Evolutionary conservation across 208 protist species (phyloP), one percentile per base, ranked within the genome.

Genomic region (Wallacemonas sp.): DNA sequence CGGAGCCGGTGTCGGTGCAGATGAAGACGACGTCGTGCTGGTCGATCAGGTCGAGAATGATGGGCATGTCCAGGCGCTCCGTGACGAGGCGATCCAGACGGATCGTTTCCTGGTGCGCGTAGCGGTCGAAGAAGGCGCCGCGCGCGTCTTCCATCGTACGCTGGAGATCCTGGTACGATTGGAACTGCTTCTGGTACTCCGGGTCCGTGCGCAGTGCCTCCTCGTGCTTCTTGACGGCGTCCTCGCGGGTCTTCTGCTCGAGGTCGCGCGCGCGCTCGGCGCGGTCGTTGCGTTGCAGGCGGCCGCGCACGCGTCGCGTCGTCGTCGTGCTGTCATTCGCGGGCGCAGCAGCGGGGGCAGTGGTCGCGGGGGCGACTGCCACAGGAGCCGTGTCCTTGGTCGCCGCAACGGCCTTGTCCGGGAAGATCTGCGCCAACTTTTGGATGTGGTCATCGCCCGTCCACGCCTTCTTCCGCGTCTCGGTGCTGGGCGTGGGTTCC

Each of bases 1-100:
- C 91, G 23, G 82, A 93, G 20, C 91, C 91, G 3, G 91, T 96
- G 61, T 96, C 91, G 25, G 91, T 96, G 59, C 80, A 85, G 49
- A 96, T 76, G 57, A 96, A 93, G 22, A 87, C 86, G 14, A 96
- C 88, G 68, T 96, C 87, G 72, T 96, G 79, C 57, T 85, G 70
- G 3, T 78, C 78, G 62, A 96, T 93, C 25, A 96, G 52, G 25
- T 81, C 84, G 23, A 94, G 76, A 54, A 91, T 91, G 64, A 86
- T 80, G 4, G 82, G 70, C 70, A 96, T 86, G 70, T 96, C 84
- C 18, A 96, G 82, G n/a, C 87, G 82, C 68, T 93, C 86, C 55
- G 62, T 76, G 59, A 85, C 71, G 18, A 76, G 50, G 25, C 66
- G 63, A 69, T 68, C 74, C 38, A 84, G 42, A 31, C 79, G 74